Conservation (phyloP, 345 rosid species). For the Psidium guajava region DNA sequence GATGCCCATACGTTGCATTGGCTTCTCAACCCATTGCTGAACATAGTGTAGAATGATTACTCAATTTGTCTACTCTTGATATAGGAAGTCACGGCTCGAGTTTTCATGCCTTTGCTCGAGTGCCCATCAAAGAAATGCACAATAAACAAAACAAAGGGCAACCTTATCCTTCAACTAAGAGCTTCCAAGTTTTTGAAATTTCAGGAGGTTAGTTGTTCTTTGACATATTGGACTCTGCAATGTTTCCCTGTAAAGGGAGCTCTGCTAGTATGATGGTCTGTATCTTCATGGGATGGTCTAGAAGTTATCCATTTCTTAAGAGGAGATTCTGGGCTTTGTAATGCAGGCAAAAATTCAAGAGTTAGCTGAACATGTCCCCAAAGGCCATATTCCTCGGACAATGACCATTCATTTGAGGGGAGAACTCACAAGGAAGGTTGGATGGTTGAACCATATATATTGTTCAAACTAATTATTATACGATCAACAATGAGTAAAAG, state of each 20-base stretch:
- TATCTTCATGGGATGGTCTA: neutral
- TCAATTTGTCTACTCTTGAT: conserved; percentile 1
- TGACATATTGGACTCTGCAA: neutral
- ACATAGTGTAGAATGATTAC: neutral
- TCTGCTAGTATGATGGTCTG: neutral
- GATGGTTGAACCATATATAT: no score
- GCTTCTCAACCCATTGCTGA: neutral
- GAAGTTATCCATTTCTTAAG: neutral
- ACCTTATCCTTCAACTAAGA: conserved; percentile 92
- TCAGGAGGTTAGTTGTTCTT: conserved; percentile 62
- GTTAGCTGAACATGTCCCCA: conserved; percentile 96
- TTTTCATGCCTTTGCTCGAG: conserved; percentile 86
- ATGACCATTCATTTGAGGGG: conserved; percentile 98
- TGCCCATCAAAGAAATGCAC: conserved; percentile 74
- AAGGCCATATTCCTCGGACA: conserved; percentile 93
- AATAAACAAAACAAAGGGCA: conserved; percentile 56
- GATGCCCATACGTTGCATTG: neutral
- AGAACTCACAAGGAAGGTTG: conserved; percentile 94
- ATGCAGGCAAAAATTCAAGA: conserved; percentile 98
- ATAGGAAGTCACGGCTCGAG: conserved; percentile 91
- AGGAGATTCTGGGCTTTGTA: neutral
- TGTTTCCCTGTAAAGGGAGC: neutral
- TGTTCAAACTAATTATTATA: no score
- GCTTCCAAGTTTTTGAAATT: conserved; percentile 95
- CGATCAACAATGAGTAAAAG: neutral